These are phyloP conservation scores for Aspergillus unguis DNA, from an alignment of 2,329 filamentous ascomycete genomes.

Conservation along the genomic window DNA sequence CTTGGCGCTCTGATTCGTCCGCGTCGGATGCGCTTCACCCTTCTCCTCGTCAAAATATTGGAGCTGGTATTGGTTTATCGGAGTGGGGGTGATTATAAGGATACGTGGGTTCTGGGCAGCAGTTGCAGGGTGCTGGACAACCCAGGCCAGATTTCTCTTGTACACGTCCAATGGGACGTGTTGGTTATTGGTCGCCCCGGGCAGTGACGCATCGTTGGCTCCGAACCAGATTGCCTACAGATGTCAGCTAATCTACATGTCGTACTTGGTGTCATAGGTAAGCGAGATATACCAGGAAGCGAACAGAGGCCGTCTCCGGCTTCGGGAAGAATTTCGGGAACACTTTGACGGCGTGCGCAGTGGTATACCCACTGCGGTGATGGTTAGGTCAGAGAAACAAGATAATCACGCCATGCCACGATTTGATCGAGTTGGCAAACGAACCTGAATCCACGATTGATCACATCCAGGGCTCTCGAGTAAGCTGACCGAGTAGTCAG, in stretches of 20 bases:
- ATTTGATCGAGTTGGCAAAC: conserved; percentile 4
- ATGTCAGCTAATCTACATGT: conserved; percentile 3
- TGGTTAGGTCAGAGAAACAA: not conserved
- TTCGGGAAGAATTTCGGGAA: conserved; percentile 69
- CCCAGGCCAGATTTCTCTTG: conserved; percentile 65
- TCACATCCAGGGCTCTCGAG: conserved; percentile 72
- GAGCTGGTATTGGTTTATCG: conserved; percentile 71
- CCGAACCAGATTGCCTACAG: conserved; percentile 75
- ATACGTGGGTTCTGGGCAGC: conserved; percentile 69
- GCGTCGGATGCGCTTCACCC: conserved; percentile 50
- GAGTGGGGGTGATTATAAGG: conserved; percentile 73
- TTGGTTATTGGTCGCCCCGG: conserved; percentile 58
- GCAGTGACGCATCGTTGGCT: conserved; percentile 80
- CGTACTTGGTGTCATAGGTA: not conserved
- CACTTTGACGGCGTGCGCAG: conserved; percentile 66
- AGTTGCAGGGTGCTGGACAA: conserved; percentile 70
- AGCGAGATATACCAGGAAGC: conserved; percentile 38
- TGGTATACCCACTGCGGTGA: conserved; percentile 68
- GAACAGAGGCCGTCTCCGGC: conserved; percentile 51
- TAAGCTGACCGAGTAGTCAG: conserved; percentile 54
- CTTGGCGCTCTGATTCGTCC: conserved; percentile 60
- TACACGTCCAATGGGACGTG: conserved; percentile 75
- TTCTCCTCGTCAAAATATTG: conserved; percentile 47
- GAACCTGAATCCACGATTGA: conserved; percentile 78
- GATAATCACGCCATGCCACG: not conserved